A percentile compares a stretch with the other conserved stretches of the same genome.
phyloP scores from a whole-genome alignment of 2,329 filamentous ascomycete genomes.

The Penicillium italicum region DNA sequence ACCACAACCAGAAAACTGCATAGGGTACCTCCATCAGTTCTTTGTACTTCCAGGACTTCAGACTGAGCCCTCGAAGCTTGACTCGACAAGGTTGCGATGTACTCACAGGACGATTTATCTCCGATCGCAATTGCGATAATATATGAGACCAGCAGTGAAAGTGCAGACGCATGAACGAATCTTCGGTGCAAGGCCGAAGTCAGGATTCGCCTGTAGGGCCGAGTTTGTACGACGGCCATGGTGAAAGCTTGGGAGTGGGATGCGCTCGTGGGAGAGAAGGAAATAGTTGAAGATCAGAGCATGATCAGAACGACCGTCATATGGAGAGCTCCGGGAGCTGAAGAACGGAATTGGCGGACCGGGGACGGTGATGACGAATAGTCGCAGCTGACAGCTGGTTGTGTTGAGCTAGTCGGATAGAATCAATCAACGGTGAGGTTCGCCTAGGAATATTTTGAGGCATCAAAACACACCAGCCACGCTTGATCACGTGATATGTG shows the following conservation, averaged over 20 bases:
- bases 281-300: constrained; percentile 19
- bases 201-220: constrained; percentile 78
- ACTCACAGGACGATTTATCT: constrained; percentile 65
- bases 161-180: constrained; percentile 72
- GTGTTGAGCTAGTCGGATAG: constrained; percentile 10
- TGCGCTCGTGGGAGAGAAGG: constrained; percentile 24
- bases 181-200: constrained; percentile 83
- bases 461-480: constrained; percentile 37
- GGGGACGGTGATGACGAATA: constrained; percentile 4
- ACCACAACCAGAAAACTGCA: constrained; percentile 81
- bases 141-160: constrained; percentile 70
- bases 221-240: constrained; percentile 40
- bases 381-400: constrained; percentile 6
- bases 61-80: not conserved
- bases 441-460: constrained; percentile 28
- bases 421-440: constrained; percentile 11
- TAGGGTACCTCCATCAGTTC: not conserved
- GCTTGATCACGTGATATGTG: constrained; percentile 26
- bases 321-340: constrained; percentile 12
- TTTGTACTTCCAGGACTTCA: not conserved
- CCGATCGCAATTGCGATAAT: constrained; percentile 67
- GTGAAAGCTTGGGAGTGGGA: constrained; percentile 25
- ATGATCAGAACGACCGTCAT: constrained; percentile 20
- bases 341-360: not conserved
- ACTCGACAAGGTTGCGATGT: not conserved